Evolutionary conservation across 225 moss, liverwort and hornwort genomes (phyloP), one percentile per base, ranked within the genome.

Genomic region (Anthoceros angustus): DNA sequence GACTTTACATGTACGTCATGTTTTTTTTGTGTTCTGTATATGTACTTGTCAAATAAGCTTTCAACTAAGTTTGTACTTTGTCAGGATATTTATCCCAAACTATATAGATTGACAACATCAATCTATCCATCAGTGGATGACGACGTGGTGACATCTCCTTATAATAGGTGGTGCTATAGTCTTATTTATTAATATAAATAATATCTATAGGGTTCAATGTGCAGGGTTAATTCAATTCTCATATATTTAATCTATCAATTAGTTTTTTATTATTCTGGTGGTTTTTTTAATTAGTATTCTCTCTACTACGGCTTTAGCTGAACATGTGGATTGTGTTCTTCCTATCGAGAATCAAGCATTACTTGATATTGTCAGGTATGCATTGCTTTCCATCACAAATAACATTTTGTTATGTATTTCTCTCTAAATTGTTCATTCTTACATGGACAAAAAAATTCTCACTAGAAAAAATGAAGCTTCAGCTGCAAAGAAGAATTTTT

Each of bases 321-420:
- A 95, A 80, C 83, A 90, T 83, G 94, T 90, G 12, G 80, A 91
- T 73, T 95, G 90, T 70, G 94, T 95, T 20, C 71, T 95, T 20
- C 94, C 91, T 25, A 73, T 95, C 16, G 94, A 95, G 69, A 95
- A 95, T 69, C 91, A 95, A 64, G 91, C 94, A 43, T 72, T 95
- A 41, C 69, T 88, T 62, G 94, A 95, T 68, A 86, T 91, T 24
- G 64, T 86, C 42, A 77, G 79, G 93, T 90, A 75, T 60, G 14
- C 39, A 25, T 21, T 42, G 62, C 18, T 14, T 41, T 32, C n/a
- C n/a, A n/a, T n/a, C n/a, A n/a, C n/a, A n/a, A n/a, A n/a, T n/a
- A n/a, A n/a, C n/a, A n/a, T n/a, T n/a, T n/a, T n/a, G n/a, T n/a
- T n/a, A n/a, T n/a, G n/a, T 23, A 61, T 63, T 64, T 26, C 21